Conservation (phyloP, 2,329 filamentous ascomycete species). For the Hypoxylon sp. region DNA sequence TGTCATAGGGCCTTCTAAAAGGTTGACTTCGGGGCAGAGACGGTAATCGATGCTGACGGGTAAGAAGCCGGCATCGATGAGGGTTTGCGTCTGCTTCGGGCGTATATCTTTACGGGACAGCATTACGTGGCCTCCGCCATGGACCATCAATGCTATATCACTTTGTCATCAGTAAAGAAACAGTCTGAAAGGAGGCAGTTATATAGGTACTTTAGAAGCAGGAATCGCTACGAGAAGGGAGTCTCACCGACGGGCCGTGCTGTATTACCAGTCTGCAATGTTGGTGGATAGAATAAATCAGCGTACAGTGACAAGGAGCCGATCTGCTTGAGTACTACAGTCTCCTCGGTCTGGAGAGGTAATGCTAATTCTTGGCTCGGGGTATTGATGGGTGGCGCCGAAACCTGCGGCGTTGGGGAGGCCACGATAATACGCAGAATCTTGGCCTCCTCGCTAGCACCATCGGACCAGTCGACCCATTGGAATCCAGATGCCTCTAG, state of each 20-base stretch:
- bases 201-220: background rate
- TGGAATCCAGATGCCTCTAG: slow-evolving; percentile 46
- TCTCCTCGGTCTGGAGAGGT: slow-evolving; percentile 33
- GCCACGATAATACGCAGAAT: slow-evolving; percentile 48
- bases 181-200: background rate
- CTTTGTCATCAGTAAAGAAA: slow-evolving; percentile 4
- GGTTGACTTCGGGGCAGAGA: slow-evolving; percentile 64
- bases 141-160: slow-evolving; percentile 60
- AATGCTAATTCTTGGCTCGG: background rate
- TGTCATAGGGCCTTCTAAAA: slow-evolving; percentile 62
- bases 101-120: slow-evolving; percentile 58
- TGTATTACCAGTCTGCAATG: slow-evolving; percentile 33
- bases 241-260: slow-evolving; percentile 30
- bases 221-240: background rate
- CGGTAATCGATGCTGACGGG: slow-evolving; percentile 67
- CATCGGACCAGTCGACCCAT: slow-evolving; percentile 50
- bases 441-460: slow-evolving; percentile 43
- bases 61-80: slow-evolving; percentile 60
- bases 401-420: slow-evolving; percentile 20
- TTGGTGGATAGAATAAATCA: slow-evolving; percentile 54
- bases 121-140: slow-evolving; percentile 61
- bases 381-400: background rate
- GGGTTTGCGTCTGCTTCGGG: slow-evolving; percentile 55
- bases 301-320: slow-evolving; percentile 46
- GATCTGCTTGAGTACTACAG: slow-evolving; percentile 45